Percentiles rank a stretch among this genome's conserved stretches.
Evolutionary conservation across 1,139 yeast genomes (phyloP).

Genomic region (Schizosaccharomyces versatilis): DNA sequence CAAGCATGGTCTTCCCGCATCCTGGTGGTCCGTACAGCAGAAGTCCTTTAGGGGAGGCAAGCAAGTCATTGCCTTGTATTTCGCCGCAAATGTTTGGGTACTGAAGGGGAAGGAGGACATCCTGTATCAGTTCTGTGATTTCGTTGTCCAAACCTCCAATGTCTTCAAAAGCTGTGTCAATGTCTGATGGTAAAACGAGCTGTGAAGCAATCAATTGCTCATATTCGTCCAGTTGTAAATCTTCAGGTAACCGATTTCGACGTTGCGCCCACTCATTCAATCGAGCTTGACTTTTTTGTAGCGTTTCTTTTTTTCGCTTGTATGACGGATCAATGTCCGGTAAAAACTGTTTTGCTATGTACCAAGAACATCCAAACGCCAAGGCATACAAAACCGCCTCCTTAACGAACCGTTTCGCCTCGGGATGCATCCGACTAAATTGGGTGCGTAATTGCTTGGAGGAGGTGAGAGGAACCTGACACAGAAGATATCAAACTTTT

Average conservation of each 20-base stretch:
- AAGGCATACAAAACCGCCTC: not conserved
- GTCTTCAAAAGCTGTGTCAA: conserved; percentile 50
- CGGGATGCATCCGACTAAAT: not conserved
- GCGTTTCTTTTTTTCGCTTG: conserved; percentile 2
- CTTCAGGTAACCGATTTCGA: conserved; percentile 32
- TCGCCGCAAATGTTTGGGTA: conserved; percentile 9
- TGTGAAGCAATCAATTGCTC: conserved; percentile 54
- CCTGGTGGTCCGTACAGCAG: conserved; percentile 84
- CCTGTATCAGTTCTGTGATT: conserved; percentile 65
- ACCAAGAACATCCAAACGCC: conserved; percentile 1
- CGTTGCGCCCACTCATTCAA: not conserved
- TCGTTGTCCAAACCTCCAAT: conserved; percentile 74
- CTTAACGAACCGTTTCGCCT: not conserved
- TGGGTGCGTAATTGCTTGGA: too few relatives aligned
- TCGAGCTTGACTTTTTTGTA: conserved; percentile 2
- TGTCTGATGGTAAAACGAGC: conserved; percentile 71
- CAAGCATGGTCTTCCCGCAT: conserved; percentile 93
- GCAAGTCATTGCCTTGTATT: conserved; percentile 38
- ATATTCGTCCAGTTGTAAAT: conserved; percentile 44
- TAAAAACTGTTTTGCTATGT: not conserved
- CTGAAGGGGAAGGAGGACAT: conserved; percentile 72
- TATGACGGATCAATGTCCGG: conserved; percentile 3
- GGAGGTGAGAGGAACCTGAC: not conserved
- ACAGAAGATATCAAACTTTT: not conserved
- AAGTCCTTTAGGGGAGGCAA: conserved; percentile 88